A percentile compares a stretch with the other conserved stretches of the same genome.
phyloP scores from a whole-genome alignment of 345 rosid species.

The Gossypium anomalum region DNA sequence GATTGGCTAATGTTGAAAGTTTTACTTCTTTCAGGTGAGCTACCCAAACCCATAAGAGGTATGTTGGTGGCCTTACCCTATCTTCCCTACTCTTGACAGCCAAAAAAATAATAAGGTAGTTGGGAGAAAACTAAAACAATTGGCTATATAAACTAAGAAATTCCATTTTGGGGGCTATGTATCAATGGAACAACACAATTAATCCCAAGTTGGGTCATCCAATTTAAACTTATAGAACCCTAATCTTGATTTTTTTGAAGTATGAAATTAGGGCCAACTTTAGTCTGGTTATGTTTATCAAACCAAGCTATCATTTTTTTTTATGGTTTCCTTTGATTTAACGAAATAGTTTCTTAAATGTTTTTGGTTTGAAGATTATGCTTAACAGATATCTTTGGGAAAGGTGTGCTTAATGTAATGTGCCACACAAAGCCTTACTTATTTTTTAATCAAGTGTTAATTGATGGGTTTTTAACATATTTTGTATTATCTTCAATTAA shows the following conservation, averaged over 20 bases:
- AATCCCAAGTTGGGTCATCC: constrained; percentile 3
- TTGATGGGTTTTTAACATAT: no score
- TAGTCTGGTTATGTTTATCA: not conserved
- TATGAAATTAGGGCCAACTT: not conserved
- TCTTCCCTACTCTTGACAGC: constrained; percentile 21
- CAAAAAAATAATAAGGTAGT: not conserved
- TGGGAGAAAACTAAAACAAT: constrained; percentile 1
- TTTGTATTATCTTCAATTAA: no score
- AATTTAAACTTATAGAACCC: not conserved
- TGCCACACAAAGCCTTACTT: no score
- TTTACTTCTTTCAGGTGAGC: constrained; percentile 37
- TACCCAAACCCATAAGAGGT: constrained; percentile 20
- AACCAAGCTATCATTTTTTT: not conserved
- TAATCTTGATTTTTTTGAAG: not conserved
- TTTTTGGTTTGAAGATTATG: not conserved
- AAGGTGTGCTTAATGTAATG: no score
- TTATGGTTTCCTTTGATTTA: not conserved
- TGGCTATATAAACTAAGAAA: not conserved
- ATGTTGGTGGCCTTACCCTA: constrained; percentile 32
- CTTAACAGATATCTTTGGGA: not conserved
- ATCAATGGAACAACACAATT: not conserved
- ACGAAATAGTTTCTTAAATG: not conserved
- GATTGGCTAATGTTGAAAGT: not conserved
- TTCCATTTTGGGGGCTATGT: not conserved
- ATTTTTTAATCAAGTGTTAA: no score